Evolutionary conservation across 2,329 filamentous ascomycete species (phyloP).

Genomic region (Fusarium begoniae): DNA sequence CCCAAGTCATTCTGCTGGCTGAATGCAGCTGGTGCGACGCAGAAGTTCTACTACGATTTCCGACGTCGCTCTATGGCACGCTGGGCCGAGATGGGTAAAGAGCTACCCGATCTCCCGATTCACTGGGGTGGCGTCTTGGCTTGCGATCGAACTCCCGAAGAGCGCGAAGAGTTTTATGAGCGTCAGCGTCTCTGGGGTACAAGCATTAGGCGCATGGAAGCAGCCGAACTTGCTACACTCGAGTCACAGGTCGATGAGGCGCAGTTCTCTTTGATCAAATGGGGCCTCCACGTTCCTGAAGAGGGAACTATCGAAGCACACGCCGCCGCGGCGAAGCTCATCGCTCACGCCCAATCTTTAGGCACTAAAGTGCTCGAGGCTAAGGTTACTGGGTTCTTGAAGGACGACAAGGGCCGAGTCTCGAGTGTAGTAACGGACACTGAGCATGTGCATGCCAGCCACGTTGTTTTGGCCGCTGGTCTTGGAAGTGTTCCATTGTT

Average conservation of each 20-base stretch:
- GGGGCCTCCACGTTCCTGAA: constrained; percentile 10
- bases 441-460: background rate
- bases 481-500: background rate
- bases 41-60: constrained; percentile 14
- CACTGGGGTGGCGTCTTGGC: constrained; percentile 18
- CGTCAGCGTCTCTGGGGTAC: background rate
- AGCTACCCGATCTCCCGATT: constrained; percentile 9
- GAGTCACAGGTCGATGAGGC: background rate
- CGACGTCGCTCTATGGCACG: constrained; percentile 11
- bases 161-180: background rate
- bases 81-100: constrained; percentile 10
- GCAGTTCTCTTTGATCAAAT: background rate
- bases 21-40: constrained; percentile 5
- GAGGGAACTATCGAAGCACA: constrained; percentile 23
- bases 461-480: background rate
- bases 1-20: constrained; percentile 18
- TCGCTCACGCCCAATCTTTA: background rate
- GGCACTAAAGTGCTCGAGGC: background rate
- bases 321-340: background rate
- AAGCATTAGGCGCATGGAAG: background rate
- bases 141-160: background rate
- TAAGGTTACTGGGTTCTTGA: background rate
- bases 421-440: background rate
- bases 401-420: background rate
- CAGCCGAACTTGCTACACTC: background rate